Evolutionary conservation across 441 rosid genomes (phyloP).

Genomic region (Syzygium syzygioides): DNA sequence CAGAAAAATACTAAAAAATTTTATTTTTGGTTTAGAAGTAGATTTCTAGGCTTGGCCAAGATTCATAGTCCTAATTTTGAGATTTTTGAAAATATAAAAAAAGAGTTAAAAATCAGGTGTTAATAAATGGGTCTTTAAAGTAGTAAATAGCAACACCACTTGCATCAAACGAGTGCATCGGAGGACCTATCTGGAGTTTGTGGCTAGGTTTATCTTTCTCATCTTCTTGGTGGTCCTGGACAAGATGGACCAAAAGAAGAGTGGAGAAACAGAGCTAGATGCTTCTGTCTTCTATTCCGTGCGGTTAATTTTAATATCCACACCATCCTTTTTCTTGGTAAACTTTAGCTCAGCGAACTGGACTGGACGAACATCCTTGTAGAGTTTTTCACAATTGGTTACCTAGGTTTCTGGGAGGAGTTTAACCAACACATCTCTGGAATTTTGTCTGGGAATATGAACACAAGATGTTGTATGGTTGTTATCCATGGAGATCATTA

Average conservation of each 20-base stretch:
- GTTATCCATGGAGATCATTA: background rate
- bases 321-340: background rate
- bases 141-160: background rate
- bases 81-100: too few relatives aligned
- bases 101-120: too few relatives aligned
- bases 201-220: background rate
- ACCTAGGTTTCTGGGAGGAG: background rate
- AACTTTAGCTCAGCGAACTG: too few relatives aligned
- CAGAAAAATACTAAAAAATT: too few relatives aligned
- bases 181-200: background rate
- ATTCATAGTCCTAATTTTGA: too few relatives aligned
- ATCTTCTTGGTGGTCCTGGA: background rate
- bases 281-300: too few relatives aligned
- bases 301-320: background rate
- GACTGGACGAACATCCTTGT: background rate
- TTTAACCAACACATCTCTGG: background rate
- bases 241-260: background rate
- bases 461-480: too few relatives aligned
- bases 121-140: background rate
- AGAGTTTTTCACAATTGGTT: background rate
- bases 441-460: background rate
- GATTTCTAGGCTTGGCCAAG: too few relatives aligned
- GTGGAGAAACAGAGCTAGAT: background rate
- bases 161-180: background rate
- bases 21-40: too few relatives aligned